Evolutionary conservation across 2,329 filamentous ascomycete genomes (phyloP), one percentile per base, ranked within the genome.

Genomic region (Teratosphaeriaceae sp.): DNA sequence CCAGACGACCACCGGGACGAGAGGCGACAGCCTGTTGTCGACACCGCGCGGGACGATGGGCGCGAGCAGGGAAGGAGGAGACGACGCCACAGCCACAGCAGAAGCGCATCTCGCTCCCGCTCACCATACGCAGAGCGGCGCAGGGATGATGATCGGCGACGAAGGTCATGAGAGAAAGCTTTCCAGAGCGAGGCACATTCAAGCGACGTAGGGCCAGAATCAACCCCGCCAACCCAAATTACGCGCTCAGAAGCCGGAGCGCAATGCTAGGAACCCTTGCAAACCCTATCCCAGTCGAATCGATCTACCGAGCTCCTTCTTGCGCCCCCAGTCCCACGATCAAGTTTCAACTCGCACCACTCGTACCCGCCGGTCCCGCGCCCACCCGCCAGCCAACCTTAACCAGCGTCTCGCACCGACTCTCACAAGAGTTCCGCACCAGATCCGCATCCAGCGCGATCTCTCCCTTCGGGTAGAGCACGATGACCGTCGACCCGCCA

Each of bases 401-500:
- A 40, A 68, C 58, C 7, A 62, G 43, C 9, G 67, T 69, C 54
- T 70, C 66, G 50, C 63, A 69, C 1, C 53, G 44, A 34, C 61
- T 36, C 26, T 65, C 55, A 1, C 51, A 60, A 11, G 64, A 67
- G 30, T 67, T 64, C 35, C 52, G 53, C 11, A 68, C 62, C 38
- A 69, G 48, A 48, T 69, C 67, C 36, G 62, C 50, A 44, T 70
- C 67, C 20, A 67, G 43, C 8, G 47, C 45, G 1, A 67, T 53
- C 43, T 67, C 65, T 11, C 55, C 59, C 33, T 53, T 54, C 2
- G 63, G 63, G 42, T 62, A 66, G 9, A 69, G 33, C 31, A 65
- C 59, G 31, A 69, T 66, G 6, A 70, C 65, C 2, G 67, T 69
- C 42, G 63, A 67, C 22, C 67, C 67, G 20, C 67, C 67, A 38